Evolutionary conservation across 768 basidiomycete genomes (phyloP).

Genomic region (Coprinopsis sp.): DNA sequence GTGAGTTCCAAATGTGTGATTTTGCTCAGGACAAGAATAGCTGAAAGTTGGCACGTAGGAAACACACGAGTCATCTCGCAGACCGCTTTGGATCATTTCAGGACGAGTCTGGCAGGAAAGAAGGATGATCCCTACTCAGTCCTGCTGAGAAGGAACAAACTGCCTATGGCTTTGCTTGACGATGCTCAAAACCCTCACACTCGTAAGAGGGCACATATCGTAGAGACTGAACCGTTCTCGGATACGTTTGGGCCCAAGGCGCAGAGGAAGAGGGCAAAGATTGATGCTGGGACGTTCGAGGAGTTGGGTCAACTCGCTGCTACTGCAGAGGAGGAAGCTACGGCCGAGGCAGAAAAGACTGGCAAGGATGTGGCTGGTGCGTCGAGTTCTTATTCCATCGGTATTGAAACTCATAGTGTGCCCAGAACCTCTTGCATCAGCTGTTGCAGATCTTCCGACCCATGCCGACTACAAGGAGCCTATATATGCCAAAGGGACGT

Average conservation of each 20-base stretch:
- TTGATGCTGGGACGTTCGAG: constrained; percentile 89
- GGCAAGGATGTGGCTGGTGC: constrained; percentile 44
- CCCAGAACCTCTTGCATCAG: constrained; percentile 45
- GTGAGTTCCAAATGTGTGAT: constrained; percentile 40
- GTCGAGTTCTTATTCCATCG: constrained; percentile 4
- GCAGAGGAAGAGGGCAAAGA: constrained; percentile 82
- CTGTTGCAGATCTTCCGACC: constrained; percentile 49
- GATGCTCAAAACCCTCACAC: constrained; percentile 78
- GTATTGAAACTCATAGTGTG: background rate
- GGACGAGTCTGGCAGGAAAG: constrained; percentile 77
- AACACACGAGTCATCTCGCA: constrained; percentile 99
- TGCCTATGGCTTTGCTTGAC: constrained; percentile 94
- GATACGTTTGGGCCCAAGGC: constrained; percentile 97
- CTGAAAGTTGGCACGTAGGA: constrained; percentile 45
- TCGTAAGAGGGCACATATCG: constrained; percentile 89
- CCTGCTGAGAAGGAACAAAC: constrained; percentile 86
- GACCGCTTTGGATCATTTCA: constrained; percentile 92
- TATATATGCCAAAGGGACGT: constrained; percentile 93
- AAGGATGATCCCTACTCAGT: constrained; percentile 97
- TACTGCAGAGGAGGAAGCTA: constrained; percentile 52
- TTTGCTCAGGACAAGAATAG: background rate
- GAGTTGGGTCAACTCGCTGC: constrained; percentile 72
- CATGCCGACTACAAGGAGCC: constrained; percentile 84
- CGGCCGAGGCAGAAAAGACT: constrained; percentile 32
- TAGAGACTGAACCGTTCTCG: constrained; percentile 90